These are phyloP conservation scores for Zizania latifolia DNA, from an alignment of 176 grass and related monocot species.

Conservation along the genomic window DNA sequence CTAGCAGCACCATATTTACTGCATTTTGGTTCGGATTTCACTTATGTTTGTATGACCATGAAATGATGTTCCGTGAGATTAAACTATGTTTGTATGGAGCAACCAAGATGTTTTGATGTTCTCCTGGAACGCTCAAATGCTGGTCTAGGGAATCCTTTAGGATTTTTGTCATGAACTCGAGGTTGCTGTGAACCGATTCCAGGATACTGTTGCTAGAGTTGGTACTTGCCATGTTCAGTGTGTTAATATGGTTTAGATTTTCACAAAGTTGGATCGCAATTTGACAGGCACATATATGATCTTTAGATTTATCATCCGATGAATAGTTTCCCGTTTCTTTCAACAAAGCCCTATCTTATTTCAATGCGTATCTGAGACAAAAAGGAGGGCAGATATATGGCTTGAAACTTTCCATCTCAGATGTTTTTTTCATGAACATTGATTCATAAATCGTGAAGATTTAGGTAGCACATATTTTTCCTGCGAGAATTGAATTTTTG, in stretches of 20 bases:
- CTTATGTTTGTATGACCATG: constrained; percentile 38
- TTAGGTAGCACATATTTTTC: too few relatives aligned
- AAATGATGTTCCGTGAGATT: constrained; percentile 1
- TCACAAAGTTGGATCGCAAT: too few relatives aligned
- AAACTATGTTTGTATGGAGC: constrained; percentile 14
- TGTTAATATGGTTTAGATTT: not conserved
- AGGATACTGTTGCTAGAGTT: not conserved
- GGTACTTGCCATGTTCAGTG: not conserved
- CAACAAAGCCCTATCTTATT: too few relatives aligned
- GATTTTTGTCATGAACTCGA: not conserved
- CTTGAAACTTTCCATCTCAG: too few relatives aligned
- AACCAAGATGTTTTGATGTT: constrained; percentile 37
- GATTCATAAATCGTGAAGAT: too few relatives aligned
- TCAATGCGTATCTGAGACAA: too few relatives aligned
- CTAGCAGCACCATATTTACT: constrained; percentile 20
- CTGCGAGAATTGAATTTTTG: too few relatives aligned
- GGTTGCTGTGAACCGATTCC: not conserved
- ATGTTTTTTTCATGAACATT: too few relatives aligned
- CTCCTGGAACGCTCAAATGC: not conserved
- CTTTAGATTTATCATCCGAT: too few relatives aligned
- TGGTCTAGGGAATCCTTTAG: not conserved
- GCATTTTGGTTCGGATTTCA: constrained; percentile 39
- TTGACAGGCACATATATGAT: not conserved
- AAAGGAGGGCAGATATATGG: too few relatives aligned
- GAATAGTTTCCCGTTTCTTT: too few relatives aligned